Evolutionary conservation across 2,329 filamentous ascomycete genomes (phyloP), one percentile per base, ranked within the genome.

Genomic region (Sclerotinia trifoliorum): DNA sequence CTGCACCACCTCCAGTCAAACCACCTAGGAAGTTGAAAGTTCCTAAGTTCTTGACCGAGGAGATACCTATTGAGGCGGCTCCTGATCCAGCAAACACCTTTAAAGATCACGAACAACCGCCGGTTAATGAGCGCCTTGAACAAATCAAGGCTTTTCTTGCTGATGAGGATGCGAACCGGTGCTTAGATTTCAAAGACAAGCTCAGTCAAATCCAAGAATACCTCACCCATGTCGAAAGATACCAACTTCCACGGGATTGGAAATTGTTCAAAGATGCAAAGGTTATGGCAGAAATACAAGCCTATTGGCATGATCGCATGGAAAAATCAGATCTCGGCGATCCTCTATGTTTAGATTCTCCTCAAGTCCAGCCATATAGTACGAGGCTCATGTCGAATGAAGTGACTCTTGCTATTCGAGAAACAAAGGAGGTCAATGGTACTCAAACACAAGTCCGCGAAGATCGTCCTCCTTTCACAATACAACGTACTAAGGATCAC

Each of bases 141-240:
- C 75, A 78, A 49, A 68, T 76, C n/a, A 70, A 74, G 62, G 81
- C 80, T 70, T 87, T 84, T 70, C 80, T 87, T 29, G 74, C 79
- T 4, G 82, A 85, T 42, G 80, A 83, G 70, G 83, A 86, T 70
- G 72, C 76, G 7, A 79, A 82, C 67, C 79, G 81, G 21, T 80
- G 79, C 68, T 56, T 77, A 1, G 71, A 77, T 55, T 85, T 83
- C 79, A 72, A 78, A 1, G 60, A 70, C 15, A 80, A 80, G 63
- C 74, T 80, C 10, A 73, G 8, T 1, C 63, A 77, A 35, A 74
- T 77, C n/a, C 70, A 74, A 54, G 71, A 73, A 19, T 77, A 74
- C 42, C 44, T 77, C 17, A 32, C 65, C 21, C 65, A 73, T n/a
- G 62, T 68, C 1, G 42, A 71, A 26, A 24, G 39, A 8, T 10